Base-by-base conservation (phyloP, 2,329 filamentous ascomycete genomes). In the Aspergillus chevalieri region DNA sequence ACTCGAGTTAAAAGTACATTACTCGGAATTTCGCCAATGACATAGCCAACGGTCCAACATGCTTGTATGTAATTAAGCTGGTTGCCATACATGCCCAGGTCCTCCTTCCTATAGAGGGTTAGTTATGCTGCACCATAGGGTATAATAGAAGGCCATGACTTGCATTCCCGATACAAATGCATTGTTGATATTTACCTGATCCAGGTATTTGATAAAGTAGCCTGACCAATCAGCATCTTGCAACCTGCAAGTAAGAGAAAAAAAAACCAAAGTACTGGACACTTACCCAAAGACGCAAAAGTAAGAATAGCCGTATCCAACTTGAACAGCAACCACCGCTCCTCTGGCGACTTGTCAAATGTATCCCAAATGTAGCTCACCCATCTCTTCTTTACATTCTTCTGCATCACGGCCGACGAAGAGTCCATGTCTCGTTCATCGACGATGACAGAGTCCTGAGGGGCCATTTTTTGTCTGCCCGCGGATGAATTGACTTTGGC, bases 41-140 rank as follows among this genome's bases (percentile, higher is more conserved):
- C 77, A 54, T 85, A 85, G 7, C 82, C 82, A 0, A 80, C 73
- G 0, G 78, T 83, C 72, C 81, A 85, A 24, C 73, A 75, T 0
- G 79, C 76, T 46, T 80, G 70, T 65, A 78, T 76, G 47, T 76
- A 77, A 47, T 82, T 81, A 28, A 82, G 67, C 48, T 83, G 67
- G 53, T 82, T 82, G 1, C 73, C 71, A 43, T 76, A 74, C 17
- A 82, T 63, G 2, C 66, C 59, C 0, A 82, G 64, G 47, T 81
- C 78, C 55, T 80, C 75, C 58, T 80, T 74, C 76, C 71, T 74
- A 15, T 10, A 3, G 22, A 33, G 17, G 9, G 39, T 52, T 33
- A 53, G 34, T 6, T 34, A 46, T n/a, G 4, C 3, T 22, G 21
- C 21, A 22, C 21, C 22, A 19, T 10, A 17, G 17, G 30, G 4